These are phyloP conservation scores for Beta corolliflora DNA, from an alignment of 179 eudicot genomes.

Conservation along the genomic window DNA sequence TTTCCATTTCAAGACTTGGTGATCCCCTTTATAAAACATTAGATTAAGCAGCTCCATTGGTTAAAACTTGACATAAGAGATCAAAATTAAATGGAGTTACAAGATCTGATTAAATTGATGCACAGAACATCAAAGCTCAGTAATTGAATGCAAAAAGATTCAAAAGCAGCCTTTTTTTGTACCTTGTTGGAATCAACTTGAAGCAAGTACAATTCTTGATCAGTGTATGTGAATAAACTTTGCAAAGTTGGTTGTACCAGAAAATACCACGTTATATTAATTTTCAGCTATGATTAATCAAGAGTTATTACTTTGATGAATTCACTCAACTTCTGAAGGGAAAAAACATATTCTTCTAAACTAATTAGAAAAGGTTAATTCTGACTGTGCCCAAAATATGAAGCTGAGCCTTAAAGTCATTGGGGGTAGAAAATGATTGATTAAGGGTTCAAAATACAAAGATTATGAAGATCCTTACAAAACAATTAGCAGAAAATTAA, in stretches of 20 bases:
- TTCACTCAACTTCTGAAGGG: no score
- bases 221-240: constrained; percentile 55
- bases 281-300: neutral
- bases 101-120: neutral
- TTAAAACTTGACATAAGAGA: no score
- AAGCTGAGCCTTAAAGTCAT: no score
- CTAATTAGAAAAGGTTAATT: no score
- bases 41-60: neutral
- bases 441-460: neutral
- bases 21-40: no score
- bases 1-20: neutral
- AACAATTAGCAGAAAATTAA: neutral
- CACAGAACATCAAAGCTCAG: neutral
- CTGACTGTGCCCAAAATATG: no score
- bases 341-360: no score
- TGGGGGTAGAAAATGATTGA: no score
- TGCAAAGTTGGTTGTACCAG: constrained; percentile 77
- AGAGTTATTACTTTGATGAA: neutral
- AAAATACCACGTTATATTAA: neutral
- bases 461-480: neutral
- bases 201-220: constrained; percentile 66
- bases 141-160: neutral
- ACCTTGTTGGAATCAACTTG: constrained; percentile 81
- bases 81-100: neutral
- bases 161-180: neutral